phyloP scores from a whole-genome alignment of 345 rosid species.

The Eutrema yunnanense region DNA sequence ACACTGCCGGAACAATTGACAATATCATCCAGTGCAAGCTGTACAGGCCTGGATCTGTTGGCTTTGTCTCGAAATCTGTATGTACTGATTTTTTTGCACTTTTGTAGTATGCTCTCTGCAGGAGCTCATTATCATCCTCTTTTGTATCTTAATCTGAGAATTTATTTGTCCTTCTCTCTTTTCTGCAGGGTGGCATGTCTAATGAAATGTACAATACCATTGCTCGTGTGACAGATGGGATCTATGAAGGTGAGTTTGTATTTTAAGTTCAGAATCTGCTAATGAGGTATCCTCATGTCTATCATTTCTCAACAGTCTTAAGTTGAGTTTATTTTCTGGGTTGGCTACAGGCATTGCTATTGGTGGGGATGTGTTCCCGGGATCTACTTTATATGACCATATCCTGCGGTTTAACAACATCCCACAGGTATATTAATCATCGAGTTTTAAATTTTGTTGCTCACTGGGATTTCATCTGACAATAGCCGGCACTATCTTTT shows the following conservation, averaged over 20 bases:
- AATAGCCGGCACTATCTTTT: neutral
- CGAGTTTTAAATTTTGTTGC: neutral
- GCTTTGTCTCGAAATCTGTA: conserved; percentile 98
- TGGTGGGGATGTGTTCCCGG: conserved; percentile 98
- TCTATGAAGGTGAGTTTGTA: conserved; percentile 65
- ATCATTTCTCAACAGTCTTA: neutral
- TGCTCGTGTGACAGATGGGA: conserved; percentile 95
- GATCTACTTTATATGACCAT: conserved; percentile 92
- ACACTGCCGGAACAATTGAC: conserved; percentile 98
- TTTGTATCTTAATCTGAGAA: neutral
- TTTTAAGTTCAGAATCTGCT: neutral
- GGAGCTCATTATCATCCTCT: neutral
- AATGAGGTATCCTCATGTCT: neutral
- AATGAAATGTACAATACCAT: conserved; percentile 89
- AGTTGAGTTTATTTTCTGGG: conserved; percentile 16
- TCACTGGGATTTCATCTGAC: neutral
- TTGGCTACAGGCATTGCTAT: conserved; percentile 76
- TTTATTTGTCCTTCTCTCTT: neutral
- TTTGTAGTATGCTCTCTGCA: neutral
- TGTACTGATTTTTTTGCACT: conserved; percentile 16
- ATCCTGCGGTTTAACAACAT: conserved; percentile 91
- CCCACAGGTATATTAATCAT: conserved; percentile 58
- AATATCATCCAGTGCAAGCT: conserved; percentile 87
- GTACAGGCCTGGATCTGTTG: conserved; percentile 97
- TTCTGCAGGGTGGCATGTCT: conserved; percentile 90